Conservation (phyloP, 2,329 filamentous ascomycete species). For the Aspergillus sp. region DNA sequence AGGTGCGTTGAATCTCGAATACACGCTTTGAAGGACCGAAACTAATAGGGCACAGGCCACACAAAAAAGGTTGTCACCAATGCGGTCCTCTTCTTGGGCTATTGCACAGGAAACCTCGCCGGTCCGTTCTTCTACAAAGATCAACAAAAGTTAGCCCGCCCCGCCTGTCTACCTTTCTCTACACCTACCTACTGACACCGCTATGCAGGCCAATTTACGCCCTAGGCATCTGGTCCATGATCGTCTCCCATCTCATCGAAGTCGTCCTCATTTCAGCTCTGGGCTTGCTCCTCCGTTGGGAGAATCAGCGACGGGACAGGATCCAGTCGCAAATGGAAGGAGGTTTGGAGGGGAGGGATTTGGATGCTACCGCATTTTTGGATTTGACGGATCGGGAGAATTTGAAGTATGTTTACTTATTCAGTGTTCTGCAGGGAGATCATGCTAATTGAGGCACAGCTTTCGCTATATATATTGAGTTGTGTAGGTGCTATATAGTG, state of each 20-base stretch:
- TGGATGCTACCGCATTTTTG: conserved; percentile 45
- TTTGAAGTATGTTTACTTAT: conserved; percentile 30
- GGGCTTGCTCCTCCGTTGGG: conserved; percentile 41
- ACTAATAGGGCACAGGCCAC: conserved; percentile 39
- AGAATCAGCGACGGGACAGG: conserved; percentile 44
- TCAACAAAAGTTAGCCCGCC: conserved; percentile 36
- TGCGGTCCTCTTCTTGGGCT: conserved; percentile 52
- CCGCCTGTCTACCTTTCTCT: not conserved
- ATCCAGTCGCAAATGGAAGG: conserved; percentile 41
- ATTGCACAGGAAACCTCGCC: conserved; percentile 53
- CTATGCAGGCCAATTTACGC: conserved; percentile 36
- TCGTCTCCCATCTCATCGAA: conserved; percentile 47
- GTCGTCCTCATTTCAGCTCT: conserved; percentile 39
- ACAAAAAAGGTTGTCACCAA: conserved; percentile 60
- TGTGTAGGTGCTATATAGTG: no score
- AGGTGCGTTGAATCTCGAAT: conserved; percentile 14
- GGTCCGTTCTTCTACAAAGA: conserved; percentile 56
- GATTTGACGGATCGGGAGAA: conserved; percentile 50
- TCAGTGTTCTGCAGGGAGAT: not conserved
- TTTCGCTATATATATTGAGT: conserved; percentile 16
- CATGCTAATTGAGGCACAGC: conserved; percentile 3
- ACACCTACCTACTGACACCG: not conserved
- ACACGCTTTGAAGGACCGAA: conserved; percentile 1
- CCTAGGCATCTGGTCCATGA: conserved; percentile 51
- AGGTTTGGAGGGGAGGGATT: conserved; percentile 39